Percentiles rank a stretch among this genome's conserved stretches.
Evolutionary conservation across 1,284 basidiomycete genomes (phyloP).

Genomic region (Singerocomus rubriflavus): DNA sequence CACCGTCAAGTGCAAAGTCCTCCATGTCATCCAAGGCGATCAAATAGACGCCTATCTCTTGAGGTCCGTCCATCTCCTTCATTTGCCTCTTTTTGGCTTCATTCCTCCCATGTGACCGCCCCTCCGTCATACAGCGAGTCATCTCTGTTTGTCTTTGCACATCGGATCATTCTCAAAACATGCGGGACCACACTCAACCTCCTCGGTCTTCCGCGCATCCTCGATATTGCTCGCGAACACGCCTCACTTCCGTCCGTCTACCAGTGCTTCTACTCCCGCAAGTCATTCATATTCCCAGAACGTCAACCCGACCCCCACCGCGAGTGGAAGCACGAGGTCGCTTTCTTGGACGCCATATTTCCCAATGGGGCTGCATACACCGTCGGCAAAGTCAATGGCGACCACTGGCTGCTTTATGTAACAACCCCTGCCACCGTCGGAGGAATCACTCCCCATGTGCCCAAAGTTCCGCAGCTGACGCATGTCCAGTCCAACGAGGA

Average conservation of each 20-base stretch:
- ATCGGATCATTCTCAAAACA: slow-evolving; percentile 97
- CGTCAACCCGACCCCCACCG: slow-evolving; percentile 91
- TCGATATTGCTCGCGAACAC: slow-evolving; percentile 82
- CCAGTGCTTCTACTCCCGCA: slow-evolving; percentile 96
- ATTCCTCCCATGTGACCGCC: slow-evolving; percentile 14
- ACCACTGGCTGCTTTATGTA: slow-evolving; percentile 98
- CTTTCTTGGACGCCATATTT: slow-evolving; percentile 89
- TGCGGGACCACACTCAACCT: slow-evolving; percentile 99
- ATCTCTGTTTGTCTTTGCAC: slow-evolving; percentile 93
- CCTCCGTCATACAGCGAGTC: slow-evolving; percentile 72
- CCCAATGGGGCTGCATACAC: slow-evolving; percentile 90
- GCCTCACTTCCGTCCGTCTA: slow-evolving; percentile 76
- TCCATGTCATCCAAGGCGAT: slow-evolving; percentile 83
- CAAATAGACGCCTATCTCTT: slow-evolving; percentile 95
- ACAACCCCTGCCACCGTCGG: slow-evolving; percentile 54
- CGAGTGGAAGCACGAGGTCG: slow-evolving; percentile 93
- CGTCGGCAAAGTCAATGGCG: slow-evolving; percentile 96
- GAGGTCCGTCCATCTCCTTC: slow-evolving; percentile 56
- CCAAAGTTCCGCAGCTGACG: slow-evolving; percentile 8
- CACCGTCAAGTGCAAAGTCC: slow-evolving; percentile 96
- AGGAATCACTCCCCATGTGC: slow-evolving; percentile 27
- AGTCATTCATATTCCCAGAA: slow-evolving; percentile 99
- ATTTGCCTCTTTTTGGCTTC: not conserved
- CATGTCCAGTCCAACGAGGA: slow-evolving; percentile 14
- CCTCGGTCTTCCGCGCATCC: slow-evolving; percentile 88